Evolutionary conservation across 306 rosid species (phyloP), one percentile per base, ranked within the genome.

Genomic region (Oemleria cerasiformis): DNA sequence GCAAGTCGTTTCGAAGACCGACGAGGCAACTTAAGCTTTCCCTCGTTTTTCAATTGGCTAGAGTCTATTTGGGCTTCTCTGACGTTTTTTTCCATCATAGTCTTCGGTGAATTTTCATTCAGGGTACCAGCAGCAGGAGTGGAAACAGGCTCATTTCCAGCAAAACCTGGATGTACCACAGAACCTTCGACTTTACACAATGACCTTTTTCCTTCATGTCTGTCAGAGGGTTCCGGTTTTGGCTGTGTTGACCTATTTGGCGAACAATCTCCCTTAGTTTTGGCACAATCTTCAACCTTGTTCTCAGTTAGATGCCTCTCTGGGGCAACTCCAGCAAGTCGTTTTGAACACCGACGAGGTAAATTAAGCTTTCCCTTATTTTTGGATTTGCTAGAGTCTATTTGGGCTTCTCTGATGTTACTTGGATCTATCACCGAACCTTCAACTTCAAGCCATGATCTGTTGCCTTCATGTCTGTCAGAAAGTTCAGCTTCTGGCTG

Each of bases 1-100:
- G 98, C 86, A 76, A 90, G 90, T 78, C 96, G 83, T 39, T 63
- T 88, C 13, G 97, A 93, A 71, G 74, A 85, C 39, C 97, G 89
- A 45, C 66, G 77, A 60, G 80, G 76, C 73, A 78, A 68, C 68
- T 45, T 77, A 71, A 70, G 77, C 21, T 82, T 76, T 69, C 80
- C 82, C 73, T 84, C 69, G 68, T 49, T 68, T 65, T 51, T 81
- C n/a, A 81, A 76, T 62, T 72, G 78, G 63, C 85, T 65, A 6
- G 53, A 70, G 20, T 45, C 86, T 39, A 54, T 77, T 42, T 6
- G 44, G 13, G 67, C 40, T 43, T 72, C 73, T 44, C 72, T 19
- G 21, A 44, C 61, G 23, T 13, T 72, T 50, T 55, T 78, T 36
- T 70, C 80, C 77, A 23, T 59, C 65, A 7, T 41, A 42, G 69